phyloP scores from a whole-genome alignment of 1,139 yeast species.

The Lipomyces yarrowii region DNA sequence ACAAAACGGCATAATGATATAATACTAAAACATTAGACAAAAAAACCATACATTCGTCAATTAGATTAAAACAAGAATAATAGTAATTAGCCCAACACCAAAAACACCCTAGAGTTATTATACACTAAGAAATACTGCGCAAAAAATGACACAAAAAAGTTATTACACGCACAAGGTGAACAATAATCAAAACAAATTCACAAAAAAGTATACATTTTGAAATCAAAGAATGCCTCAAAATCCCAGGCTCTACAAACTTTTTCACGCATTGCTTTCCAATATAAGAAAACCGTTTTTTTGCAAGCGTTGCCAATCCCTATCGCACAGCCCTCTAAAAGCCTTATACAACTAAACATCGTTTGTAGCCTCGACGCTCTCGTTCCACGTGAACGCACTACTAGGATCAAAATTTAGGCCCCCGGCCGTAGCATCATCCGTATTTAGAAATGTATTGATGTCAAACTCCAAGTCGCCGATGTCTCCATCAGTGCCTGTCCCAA shows the following conservation, averaged over 20 bases:
- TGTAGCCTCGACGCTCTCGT: slow-evolving; percentile 41
- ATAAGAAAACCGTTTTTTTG: neutral
- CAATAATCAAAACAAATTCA: neutral
- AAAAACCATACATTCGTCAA: neutral
- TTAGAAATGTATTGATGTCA: slow-evolving; percentile 43
- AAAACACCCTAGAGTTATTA: slow-evolving; percentile 18
- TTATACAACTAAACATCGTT: slow-evolving; percentile 34
- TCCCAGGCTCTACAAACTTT: slow-evolving; percentile 7
- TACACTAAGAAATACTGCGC: slow-evolving; percentile 9
- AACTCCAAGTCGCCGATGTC: slow-evolving; percentile 42
- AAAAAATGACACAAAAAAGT: neutral
- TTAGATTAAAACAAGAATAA: neutral
- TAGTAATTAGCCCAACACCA: slow-evolving; percentile 18
- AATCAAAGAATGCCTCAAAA: slow-evolving; percentile 1
- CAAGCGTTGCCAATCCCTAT: neutral
- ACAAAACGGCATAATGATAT: neutral
- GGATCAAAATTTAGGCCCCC: slow-evolving; percentile 39
- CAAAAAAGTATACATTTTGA: slow-evolving; percentile 6
- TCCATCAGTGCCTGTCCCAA: slow-evolving; percentile 38
- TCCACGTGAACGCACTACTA: slow-evolving; percentile 38
- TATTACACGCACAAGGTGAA: neutral
- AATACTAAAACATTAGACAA: neutral
- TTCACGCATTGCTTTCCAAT: slow-evolving; percentile 2
- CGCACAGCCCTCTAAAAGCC: neutral
- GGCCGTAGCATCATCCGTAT: slow-evolving; percentile 39